phyloP scores from a whole-genome alignment of 2,329 filamentous ascomycete genomes.

The Rutstroemia sp. region DNA sequence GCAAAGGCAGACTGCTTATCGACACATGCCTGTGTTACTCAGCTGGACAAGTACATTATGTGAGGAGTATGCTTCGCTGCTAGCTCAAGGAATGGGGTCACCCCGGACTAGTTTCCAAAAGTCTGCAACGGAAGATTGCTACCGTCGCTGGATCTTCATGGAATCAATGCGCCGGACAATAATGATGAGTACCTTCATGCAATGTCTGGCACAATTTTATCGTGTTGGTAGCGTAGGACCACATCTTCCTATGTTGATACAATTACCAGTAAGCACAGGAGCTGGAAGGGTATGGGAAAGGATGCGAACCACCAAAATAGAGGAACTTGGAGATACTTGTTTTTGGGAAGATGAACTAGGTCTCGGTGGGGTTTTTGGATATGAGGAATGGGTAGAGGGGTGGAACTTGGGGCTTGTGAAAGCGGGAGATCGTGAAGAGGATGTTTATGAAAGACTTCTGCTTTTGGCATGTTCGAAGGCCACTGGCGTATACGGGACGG shows the following conservation, averaged over 20 bases:
- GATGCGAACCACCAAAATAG: neutral
- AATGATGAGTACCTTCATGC: constrained; percentile 17
- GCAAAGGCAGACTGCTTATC: constrained; percentile 21
- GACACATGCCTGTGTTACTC: constrained; percentile 19
- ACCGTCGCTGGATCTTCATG: constrained; percentile 26
- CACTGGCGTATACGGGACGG: neutral
- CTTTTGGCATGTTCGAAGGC: constrained; percentile 1
- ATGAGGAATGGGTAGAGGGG: neutral
- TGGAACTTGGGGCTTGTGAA: neutral
- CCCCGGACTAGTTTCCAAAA: too few relatives aligned
- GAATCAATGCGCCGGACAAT: constrained; percentile 29
- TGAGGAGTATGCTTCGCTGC: constrained; percentile 1
- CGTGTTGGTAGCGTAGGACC: constrained; percentile 14
- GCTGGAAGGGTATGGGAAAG: constrained; percentile 1
- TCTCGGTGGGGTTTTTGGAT: neutral
- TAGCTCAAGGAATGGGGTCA: neutral
- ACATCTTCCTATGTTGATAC: constrained; percentile 8
- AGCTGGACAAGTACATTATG: constrained; percentile 22
- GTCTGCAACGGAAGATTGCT: neutral
- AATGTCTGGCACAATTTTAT: constrained; percentile 10
- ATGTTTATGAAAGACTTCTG: constrained; percentile 6
- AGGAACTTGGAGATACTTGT: neutral
- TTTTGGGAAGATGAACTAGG: neutral
- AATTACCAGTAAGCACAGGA: constrained; percentile 10
- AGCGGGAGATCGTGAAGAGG: neutral